Percentiles rank a stretch among this genome's conserved stretches.
Conservation (phyloP, 2,329 filamentous ascomycete species). For the Colletotrichum sidae region DNA sequence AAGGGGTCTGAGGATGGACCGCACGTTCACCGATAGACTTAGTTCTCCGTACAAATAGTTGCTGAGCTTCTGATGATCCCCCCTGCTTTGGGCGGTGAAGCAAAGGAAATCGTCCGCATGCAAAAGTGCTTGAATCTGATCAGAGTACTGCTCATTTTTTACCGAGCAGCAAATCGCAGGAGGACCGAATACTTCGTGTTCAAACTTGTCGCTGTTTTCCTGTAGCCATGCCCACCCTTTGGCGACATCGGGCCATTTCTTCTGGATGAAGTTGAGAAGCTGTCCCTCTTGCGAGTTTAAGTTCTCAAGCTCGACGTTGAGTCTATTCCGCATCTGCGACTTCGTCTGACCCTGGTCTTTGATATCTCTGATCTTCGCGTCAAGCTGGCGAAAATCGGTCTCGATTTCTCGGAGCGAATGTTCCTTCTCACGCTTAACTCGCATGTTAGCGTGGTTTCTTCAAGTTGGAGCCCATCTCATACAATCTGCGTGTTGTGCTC, state of each 20-base stretch:
- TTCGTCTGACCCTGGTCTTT: conserved; percentile 56
- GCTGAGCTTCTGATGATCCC: conserved; percentile 81
- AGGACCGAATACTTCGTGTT: conserved; percentile 83
- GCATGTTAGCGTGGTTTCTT: conserved; percentile 41
- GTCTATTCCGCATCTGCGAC: conserved; percentile 48
- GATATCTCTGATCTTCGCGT: conserved; percentile 55
- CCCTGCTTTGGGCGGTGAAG: conserved; percentile 80
- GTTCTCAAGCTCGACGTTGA: conserved; percentile 63
- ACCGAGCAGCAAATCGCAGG: conserved; percentile 84
- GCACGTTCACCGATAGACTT: conserved; percentile 78
- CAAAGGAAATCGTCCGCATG: conserved; percentile 66
- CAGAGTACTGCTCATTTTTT: conserved; percentile 75
- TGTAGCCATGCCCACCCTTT: conserved; percentile 86
- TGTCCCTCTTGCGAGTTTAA: conserved; percentile 82
- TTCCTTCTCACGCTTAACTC: conserved; percentile 68
- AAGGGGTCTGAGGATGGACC: conserved; percentile 68
- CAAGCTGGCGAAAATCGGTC: conserved; percentile 51
- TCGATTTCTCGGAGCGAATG: conserved; percentile 65
- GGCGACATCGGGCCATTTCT: conserved; percentile 71
- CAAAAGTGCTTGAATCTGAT: conserved; percentile 65
- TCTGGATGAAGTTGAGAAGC: conserved; percentile 74
- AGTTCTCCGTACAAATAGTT: conserved; percentile 71
- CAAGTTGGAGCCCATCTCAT: conserved; percentile 47
- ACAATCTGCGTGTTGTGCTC: conserved; percentile 81
- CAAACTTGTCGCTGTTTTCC: conserved; percentile 75